phyloP scores from a whole-genome alignment of 768 basidiomycete genomes.

The Mrakia hoshinonis region DNA sequence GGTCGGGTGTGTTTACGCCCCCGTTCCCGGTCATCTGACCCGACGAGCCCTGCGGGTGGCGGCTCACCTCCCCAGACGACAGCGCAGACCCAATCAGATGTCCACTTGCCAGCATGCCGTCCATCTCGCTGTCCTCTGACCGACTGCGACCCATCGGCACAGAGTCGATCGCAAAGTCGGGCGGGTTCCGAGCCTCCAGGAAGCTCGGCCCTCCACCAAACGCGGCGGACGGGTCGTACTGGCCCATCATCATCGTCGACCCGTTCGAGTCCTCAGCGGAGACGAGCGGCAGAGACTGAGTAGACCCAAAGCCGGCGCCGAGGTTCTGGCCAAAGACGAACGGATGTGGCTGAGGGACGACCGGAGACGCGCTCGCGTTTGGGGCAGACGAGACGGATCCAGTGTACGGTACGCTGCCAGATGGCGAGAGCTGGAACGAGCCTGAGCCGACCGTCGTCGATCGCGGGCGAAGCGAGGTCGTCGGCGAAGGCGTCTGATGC shows the following conservation, averaged over 20 bases:
- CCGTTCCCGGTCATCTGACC: not conserved
- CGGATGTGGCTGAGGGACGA: slow-evolving; percentile 3
- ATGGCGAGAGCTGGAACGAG: no score
- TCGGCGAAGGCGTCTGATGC: slow-evolving; percentile 12
- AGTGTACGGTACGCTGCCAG: not conserved
- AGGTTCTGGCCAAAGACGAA: slow-evolving; percentile 13
- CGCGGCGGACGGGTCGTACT: not conserved
- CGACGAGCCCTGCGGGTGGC: not conserved
- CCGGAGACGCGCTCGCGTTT: not conserved
- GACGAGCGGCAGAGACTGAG: not conserved
- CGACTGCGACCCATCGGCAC: not conserved
- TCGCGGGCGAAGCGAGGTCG: not conserved
- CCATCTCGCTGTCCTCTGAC: slow-evolving; percentile 14
- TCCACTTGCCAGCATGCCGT: not conserved
- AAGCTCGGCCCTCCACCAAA: not conserved
- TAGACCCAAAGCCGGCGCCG: not conserved
- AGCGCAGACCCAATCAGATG: not conserved
- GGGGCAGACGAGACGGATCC: not conserved
- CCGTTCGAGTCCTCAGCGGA: not conserved
- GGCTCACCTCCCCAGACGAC: not conserved
- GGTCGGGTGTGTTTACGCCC: slow-evolving; percentile 14
- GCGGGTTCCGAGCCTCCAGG: not conserved
- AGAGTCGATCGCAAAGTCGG: not conserved
- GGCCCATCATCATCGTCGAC: not conserved
- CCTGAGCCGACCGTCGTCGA: slow-evolving; percentile 9